A percentile compares a stretch with the other conserved stretches of the same genome.
Conservation (phyloP, 169 alveolate species). For the Eimeria sp. region DNA sequence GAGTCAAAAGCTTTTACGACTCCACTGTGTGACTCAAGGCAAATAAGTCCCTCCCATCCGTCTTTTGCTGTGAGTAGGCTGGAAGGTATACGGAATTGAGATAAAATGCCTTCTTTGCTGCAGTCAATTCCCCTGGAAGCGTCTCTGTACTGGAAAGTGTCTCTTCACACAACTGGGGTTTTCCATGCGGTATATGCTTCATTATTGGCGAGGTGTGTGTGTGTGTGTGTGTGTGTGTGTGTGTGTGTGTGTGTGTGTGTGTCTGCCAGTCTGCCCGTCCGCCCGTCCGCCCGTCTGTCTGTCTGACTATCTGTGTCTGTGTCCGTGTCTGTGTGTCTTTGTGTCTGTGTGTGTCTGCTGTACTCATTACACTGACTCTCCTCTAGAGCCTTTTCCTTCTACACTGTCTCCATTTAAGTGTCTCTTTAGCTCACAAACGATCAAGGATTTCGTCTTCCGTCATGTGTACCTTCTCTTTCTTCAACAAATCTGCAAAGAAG, state of each 20-base stretch:
- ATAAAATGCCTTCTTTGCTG: no score
- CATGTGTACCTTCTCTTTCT: not conserved
- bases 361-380: not conserved
- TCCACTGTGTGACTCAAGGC: no score
- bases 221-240: not conserved
- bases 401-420: not conserved
- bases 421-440: conserved; percentile 13
- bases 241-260: not conserved
- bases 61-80: not conserved
- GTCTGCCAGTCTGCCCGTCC: not conserved
- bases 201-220: not conserved
- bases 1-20: not conserved
- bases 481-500: not conserved
- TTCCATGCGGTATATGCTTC: not conserved
- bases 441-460: not conserved
- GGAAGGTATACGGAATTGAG: not conserved
- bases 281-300: not conserved
- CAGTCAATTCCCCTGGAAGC: not conserved
- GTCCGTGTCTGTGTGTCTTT: not conserved
- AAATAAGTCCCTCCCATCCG: no score
- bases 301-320: not conserved
- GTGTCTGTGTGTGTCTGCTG: not conserved
- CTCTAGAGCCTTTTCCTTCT: not conserved
- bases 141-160: not conserved
- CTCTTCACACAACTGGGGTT: not conserved